A percentile compares a stretch with the other conserved stretches of the same genome.
These are phyloP conservation scores for Phytophthora ramorum DNA, from an alignment of 352 stramenopile species.

Conservation along the genomic window DNA sequence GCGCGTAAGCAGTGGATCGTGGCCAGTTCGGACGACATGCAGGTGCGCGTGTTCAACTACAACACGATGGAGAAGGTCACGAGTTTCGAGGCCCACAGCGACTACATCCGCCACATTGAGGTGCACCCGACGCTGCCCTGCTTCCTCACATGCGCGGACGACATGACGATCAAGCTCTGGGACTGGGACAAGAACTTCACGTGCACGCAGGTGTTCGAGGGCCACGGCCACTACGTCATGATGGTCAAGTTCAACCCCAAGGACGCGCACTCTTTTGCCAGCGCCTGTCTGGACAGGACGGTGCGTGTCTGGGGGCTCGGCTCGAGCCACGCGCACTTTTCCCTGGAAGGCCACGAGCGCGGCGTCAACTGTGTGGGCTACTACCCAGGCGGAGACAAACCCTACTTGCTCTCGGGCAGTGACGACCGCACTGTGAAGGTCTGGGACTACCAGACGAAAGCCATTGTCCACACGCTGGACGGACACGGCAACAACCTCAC, in stretches of 20 bases:
- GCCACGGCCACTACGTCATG: constrained; percentile 99
- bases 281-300: constrained; percentile 96
- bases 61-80: constrained; percentile 99
- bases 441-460: constrained; percentile 99
- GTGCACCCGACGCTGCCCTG: constrained; percentile 98
- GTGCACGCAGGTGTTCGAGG: constrained; percentile 86
- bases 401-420: constrained; percentile 97
- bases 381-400: constrained; percentile 98
- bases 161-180: constrained; percentile 99
- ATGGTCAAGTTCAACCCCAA: constrained; percentile 99
- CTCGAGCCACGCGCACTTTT: constrained; percentile 93
- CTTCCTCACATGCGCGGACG: constrained; percentile 96
- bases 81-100: constrained; percentile 96
- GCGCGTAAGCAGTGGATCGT: constrained; percentile 98
- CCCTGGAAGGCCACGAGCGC: constrained; percentile 93
- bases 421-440: constrained; percentile 98
- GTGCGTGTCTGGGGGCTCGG: constrained; percentile 97
- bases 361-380: constrained; percentile 99
- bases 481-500: constrained; percentile 99
- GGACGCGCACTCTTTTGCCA: constrained; percentile 99
- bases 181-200: constrained; percentile 94
- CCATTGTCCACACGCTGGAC: constrained; percentile 98
- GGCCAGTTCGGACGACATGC: constrained; percentile 96
- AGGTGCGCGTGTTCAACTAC: constrained; percentile 99
- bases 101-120: constrained; percentile 98